Base-by-base conservation (phyloP, 306 rosid species). In the Glycine soja region DNA sequence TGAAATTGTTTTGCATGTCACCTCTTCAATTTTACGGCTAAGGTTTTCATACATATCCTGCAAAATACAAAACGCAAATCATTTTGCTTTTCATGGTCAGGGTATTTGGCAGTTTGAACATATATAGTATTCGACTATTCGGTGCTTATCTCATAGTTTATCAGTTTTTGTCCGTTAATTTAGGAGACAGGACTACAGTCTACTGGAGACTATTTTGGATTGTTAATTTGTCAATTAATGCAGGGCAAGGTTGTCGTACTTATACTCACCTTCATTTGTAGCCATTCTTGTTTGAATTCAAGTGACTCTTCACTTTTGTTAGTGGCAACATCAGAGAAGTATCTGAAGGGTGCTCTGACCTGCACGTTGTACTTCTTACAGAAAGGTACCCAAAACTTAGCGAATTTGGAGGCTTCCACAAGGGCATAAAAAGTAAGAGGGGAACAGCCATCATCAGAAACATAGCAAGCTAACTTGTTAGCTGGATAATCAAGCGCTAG, bases 391-490 rank as follows among this genome's bases (percentile, higher is more conserved):
- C 95, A 92, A 75, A 69, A 63, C 47, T 79, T 68, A 2, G 97
- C 93, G 68, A 89, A 92, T 61, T 89, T 80, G 8, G 88, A 86
- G 45, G 92, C 90, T 80, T 89, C 88, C 4, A 80, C 18, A 70
- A 92, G 97, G 10, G 88, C 88, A 74, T 85, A 85, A 6, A 80
- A 88, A 51, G 86, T 86, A 32, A 90, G 47, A 61, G 89, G 90
- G 9, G 97, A 90, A 34, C 90, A 90, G 0, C 89, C 97, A 88
- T 92, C 97, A 57, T 92, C 97, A 0, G 94, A 90, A 8, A 92
- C 92, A 70, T 92, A 92, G 82, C 94, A 92, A 77, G 94, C 93
- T 45, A 92, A 75, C 80, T 89, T 92, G 63, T 88, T 34, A 62
- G 88, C 7, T 0, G 94, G 97, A 30, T 92, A 92, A 57, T 92